These are phyloP conservation scores for Kuraishia borneana DNA, from an alignment of 805 yeast genomes.

Conservation along the genomic window DNA sequence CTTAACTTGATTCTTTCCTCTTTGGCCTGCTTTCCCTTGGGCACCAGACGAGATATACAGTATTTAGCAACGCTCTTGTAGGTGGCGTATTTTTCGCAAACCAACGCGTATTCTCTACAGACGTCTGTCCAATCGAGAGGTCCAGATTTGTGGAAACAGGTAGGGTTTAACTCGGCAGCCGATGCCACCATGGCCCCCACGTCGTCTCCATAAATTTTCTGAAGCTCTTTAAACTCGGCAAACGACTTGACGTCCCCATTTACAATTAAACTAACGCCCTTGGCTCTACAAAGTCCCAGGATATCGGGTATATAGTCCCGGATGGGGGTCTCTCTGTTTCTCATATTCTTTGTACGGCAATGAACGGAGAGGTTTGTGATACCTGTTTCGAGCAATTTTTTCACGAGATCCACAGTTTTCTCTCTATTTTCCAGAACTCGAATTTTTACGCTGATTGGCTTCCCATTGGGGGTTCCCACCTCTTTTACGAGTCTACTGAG, in stretches of 20 bases:
- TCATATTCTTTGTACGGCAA: slow-evolving; percentile 82
- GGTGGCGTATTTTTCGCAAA: slow-evolving; percentile 49
- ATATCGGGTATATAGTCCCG: slow-evolving; percentile 58
- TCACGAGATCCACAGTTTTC: slow-evolving; percentile 49
- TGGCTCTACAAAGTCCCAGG: slow-evolving; percentile 44
- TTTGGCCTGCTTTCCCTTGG: slow-evolving; percentile 20
- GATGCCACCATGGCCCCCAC: slow-evolving; percentile 95
- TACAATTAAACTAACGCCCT: slow-evolving; percentile 62
- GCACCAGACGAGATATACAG: slow-evolving; percentile 65
- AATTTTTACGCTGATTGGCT: slow-evolving; percentile 87
- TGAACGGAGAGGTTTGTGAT: slow-evolving; percentile 80
- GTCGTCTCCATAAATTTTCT: slow-evolving; percentile 38
- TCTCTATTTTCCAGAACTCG: slow-evolving; percentile 59
- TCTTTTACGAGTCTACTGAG: slow-evolving; percentile 56
- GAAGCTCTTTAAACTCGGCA: slow-evolving; percentile 41
- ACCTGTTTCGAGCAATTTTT: slow-evolving; percentile 60
- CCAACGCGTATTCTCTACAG: slow-evolving; percentile 41
- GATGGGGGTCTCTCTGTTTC: slow-evolving; percentile 75
- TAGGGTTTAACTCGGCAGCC: slow-evolving; percentile 78
- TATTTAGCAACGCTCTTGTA: slow-evolving; percentile 70
- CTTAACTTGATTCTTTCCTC: slow-evolving; percentile 12
- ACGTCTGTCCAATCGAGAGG: slow-evolving; percentile 44
- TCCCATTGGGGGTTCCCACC: slow-evolving; percentile 66
- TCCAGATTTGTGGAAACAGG: slow-evolving; percentile 44
- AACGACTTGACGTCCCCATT: slow-evolving; percentile 66